Evolutionary conservation across 352 stramenopile species (phyloP), one percentile per base, ranked within the genome.

Genomic region (Peronosclerospora sorghi): DNA sequence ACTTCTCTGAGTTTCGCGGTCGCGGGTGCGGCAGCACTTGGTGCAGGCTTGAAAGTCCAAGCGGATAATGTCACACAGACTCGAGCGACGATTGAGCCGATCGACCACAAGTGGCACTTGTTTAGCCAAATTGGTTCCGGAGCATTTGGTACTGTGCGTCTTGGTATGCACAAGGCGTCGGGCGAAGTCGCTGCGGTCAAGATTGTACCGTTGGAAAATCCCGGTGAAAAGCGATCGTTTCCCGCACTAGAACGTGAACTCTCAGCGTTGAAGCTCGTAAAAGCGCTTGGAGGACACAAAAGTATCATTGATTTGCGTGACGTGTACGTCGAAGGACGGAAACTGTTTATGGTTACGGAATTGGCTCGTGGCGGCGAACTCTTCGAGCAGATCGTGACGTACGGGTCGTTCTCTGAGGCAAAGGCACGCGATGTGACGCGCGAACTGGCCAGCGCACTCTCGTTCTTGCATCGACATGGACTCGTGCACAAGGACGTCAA

Each of bases 341-440:
- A 88, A 40, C 61, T 96, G 20, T 90, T 67, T 41, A 56, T 96
- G 26, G 76, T 96, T 7, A 95, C 86, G 10, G 87, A 96, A 40
- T 56, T 95, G 8, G 74, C 84, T 10, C 65, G 59, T 13, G 88
- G 88, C 44, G 84, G 83, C 5, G 87, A 96, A 49, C 61, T 97
- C 12, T 97, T 95, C 51, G 83, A 96, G 40, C 62, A 89, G 32
- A 86, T 97, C 35, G 73, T 94, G 18, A 48, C 56, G 1, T 70
- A 70, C 32, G 75, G 78, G n/a, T 68, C 66, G 20, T 77, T 85
- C 28, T 15, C 51, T 0, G 78, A 91, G 48, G n/a, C 39, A 7
- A 65, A 67, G 9, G 74, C 72, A 1, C 52, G 59, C 0, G 59
- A 62, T 5, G 52, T 87, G 17, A 56, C 70, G 4, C 54, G 59